These are phyloP conservation scores for Spinellus fusiger DNA, from an alignment of 192 early-diverging fungal species.

Conservation along the genomic window DNA sequence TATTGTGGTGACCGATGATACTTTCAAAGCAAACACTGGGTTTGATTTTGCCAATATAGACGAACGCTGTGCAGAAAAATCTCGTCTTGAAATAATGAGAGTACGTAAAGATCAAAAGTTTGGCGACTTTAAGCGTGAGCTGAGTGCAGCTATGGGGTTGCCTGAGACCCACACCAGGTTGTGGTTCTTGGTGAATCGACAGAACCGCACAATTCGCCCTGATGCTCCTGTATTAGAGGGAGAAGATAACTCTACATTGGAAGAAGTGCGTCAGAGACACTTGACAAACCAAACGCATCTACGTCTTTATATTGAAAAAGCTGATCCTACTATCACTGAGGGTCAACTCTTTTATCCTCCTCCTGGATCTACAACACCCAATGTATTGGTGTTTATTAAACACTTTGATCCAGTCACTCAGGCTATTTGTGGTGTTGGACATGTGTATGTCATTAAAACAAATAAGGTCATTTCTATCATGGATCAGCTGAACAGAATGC, in stretches of 20 bases:
- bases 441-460: constrained; percentile 41
- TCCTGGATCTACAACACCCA: constrained; percentile 7
- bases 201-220: constrained; percentile 88
- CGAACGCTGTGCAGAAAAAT: constrained; percentile 16
- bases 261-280: constrained; percentile 14
- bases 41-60: constrained; percentile 85
- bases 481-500: constrained; percentile 46
- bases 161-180: constrained; percentile 57
- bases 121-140: constrained; percentile 42
- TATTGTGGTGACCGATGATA: constrained; percentile 58
- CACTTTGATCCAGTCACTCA: constrained; percentile 64
- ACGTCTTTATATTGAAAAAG: constrained; percentile 46
- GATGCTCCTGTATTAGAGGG: constrained; percentile 60
- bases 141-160: constrained; percentile 42
- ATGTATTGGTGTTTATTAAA: constrained; percentile 79
- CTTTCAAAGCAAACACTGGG: constrained; percentile 65
- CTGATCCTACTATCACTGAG: neutral
- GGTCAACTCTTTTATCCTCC: constrained; percentile 17
- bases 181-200: constrained; percentile 83
- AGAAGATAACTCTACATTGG: constrained; percentile 29
- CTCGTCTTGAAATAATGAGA: constrained; percentile 25
- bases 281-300: constrained; percentile 28
- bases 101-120: constrained; percentile 56
- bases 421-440: constrained; percentile 54
- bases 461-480: constrained; percentile 58